phyloP scores from a whole-genome alignment of 225 moss, liverwort and hornwort genomes.

The Thuidium tamariscinum region DNA sequence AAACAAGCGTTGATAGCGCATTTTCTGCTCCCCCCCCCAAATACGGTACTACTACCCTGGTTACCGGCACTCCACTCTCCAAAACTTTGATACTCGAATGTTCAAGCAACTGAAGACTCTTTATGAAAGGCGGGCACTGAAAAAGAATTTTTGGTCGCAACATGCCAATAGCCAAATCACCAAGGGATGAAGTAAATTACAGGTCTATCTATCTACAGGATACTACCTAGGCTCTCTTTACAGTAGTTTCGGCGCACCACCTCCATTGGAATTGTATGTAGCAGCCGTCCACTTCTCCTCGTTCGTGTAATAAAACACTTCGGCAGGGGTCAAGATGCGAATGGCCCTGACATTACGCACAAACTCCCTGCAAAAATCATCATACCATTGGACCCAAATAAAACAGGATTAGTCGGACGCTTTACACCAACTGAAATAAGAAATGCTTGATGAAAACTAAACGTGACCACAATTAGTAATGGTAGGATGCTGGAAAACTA shows the following conservation, averaged over 20 bases:
- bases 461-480: not conserved
- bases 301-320: conserved; percentile 65
- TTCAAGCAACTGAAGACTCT: conserved; percentile 1
- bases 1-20: not conserved
- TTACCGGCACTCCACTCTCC: not conserved
- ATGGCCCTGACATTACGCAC: conserved; percentile 70
- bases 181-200: conserved; percentile 22
- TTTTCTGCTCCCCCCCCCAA: not conserved
- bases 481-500: not conserved
- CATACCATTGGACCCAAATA: not conserved
- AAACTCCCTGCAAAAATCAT: conserved; percentile 47
- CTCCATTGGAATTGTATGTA: conserved; percentile 25
- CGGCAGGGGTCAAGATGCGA: conserved; percentile 76
- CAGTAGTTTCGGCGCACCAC: conserved; percentile 36
- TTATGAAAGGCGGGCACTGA: conserved; percentile 1
- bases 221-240: not conserved
- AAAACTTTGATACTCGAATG: not conserved
- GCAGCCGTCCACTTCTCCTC: conserved; percentile 43
- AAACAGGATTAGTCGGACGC: not conserved
- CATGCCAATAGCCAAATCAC: conserved; percentile 13
- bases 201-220: conserved; percentile 26
- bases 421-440: not conserved
- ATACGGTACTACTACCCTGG: not conserved
- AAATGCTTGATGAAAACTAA: not conserved
- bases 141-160: not conserved